phyloP scores from a whole-genome alignment of 257 asterid genomes.

The Przewalskia tangutica region DNA sequence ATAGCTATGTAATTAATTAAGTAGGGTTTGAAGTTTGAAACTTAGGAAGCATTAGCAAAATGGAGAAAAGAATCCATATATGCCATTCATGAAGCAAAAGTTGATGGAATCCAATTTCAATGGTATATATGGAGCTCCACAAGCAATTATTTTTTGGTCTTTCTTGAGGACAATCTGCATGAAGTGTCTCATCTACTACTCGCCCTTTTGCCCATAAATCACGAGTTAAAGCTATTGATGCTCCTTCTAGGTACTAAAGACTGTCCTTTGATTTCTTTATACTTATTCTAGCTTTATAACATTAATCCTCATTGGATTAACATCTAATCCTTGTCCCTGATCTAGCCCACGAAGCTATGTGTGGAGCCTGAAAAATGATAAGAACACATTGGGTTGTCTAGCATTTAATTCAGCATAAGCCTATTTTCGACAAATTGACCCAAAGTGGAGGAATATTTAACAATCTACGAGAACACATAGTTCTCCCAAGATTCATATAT shows the following conservation, averaged over 20 bases:
- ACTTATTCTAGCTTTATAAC: neutral
- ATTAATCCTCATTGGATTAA: neutral
- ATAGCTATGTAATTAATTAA: neutral
- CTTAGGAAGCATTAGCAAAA: conserved; percentile 4
- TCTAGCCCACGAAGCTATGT: neutral
- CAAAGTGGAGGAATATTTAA: neutral
- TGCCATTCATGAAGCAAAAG: neutral
- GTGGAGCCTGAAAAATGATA: neutral
- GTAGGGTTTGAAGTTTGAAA: neutral
- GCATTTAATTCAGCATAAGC: neutral
- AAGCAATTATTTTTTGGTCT: conserved; percentile 17
- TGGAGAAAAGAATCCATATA: conserved; percentile 11
- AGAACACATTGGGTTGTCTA: neutral
- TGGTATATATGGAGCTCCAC: neutral
- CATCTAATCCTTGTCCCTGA: neutral
- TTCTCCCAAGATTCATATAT: too few relatives aligned
- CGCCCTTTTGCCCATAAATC: neutral
- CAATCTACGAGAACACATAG: too few relatives aligned
- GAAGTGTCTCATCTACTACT: neutral
- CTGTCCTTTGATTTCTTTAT: conserved; percentile 3
- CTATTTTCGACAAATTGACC: neutral
- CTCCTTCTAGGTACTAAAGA: neutral
- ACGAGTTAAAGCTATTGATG: neutral
- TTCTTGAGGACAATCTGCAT: neutral
- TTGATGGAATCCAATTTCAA: conserved; percentile 16